phyloP scores from a whole-genome alignment of 2,329 filamentous ascomycete species.

The Trichoderma sp. region DNA sequence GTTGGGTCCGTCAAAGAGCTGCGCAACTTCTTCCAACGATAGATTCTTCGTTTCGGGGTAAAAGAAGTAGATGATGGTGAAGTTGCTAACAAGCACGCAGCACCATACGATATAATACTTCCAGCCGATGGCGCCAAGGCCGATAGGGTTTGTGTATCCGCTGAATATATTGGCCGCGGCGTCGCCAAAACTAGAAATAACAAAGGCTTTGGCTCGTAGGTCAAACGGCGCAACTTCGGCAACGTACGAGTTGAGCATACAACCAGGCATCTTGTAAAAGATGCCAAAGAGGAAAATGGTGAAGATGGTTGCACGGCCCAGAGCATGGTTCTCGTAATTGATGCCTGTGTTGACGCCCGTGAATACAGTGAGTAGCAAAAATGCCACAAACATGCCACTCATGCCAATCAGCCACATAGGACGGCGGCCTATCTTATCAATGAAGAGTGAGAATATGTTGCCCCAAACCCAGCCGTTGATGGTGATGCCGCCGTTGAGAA shows the following conservation, averaged over 20 bases:
- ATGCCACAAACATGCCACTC: constrained; percentile 20
- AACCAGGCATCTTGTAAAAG: constrained; percentile 22
- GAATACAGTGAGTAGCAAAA: constrained; percentile 18
- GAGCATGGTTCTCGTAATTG: constrained; percentile 3
- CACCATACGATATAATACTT: constrained; percentile 32
- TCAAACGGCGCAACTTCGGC: constrained; percentile 21
- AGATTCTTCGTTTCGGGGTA: constrained; percentile 59
- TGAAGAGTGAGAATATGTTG: constrained; percentile 1
- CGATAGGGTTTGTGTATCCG: constrained; percentile 17
- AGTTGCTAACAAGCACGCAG: constrained; percentile 21
- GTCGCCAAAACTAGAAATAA: constrained; percentile 22
- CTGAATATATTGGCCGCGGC: constrained; percentile 19
- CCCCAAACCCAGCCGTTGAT: constrained; percentile 16
- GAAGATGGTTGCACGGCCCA: constrained; percentile 16
- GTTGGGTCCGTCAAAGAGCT: constrained; percentile 44
- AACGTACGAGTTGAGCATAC: constrained; percentile 22
- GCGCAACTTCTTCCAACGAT: constrained; percentile 55
- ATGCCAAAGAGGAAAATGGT: constrained; percentile 22
- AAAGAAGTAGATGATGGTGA: constrained; percentile 47
- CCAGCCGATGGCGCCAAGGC: constrained; percentile 7
- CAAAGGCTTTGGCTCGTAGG: constrained; percentile 21
- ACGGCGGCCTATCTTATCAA: constrained; percentile 17
- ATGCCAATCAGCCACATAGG: constrained; percentile 23
- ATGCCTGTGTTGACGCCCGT: constrained; percentile 16
- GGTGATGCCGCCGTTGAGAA: constrained; percentile 18